Evolutionary conservation across 2,329 filamentous ascomycete species (phyloP).

Genomic region (Paramyrothecium sp.): DNA sequence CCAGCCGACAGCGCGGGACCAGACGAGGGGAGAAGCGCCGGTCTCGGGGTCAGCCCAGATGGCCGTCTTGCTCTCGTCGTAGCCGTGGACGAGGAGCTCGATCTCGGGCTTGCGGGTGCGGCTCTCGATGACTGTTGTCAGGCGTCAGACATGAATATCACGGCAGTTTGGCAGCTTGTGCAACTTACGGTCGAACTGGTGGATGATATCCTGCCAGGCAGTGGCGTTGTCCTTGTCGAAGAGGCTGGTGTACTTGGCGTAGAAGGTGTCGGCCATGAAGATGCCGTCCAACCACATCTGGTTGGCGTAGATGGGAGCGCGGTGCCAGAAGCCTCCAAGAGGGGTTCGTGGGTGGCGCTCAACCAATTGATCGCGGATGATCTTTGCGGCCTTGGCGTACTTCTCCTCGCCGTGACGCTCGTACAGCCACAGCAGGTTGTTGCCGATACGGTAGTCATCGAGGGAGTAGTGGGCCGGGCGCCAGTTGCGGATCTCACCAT

Average conservation of each 20-base stretch:
- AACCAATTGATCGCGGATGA: slow-evolving; percentile 40
- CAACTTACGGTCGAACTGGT: slow-evolving; percentile 34
- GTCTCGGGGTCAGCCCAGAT: slow-evolving; percentile 50
- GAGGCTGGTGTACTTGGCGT: slow-evolving; percentile 34
- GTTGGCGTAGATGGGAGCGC: slow-evolving; percentile 42
- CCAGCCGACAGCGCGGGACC: slow-evolving; percentile 55
- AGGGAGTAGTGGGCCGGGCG: slow-evolving; percentile 46
- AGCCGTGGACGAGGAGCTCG: slow-evolving; percentile 51
- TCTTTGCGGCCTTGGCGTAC: slow-evolving; percentile 46
- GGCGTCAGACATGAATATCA: too few relatives aligned
- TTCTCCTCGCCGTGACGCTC: slow-evolving; percentile 42
- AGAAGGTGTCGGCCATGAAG: slow-evolving; percentile 47
- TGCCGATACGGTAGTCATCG: slow-evolving; percentile 52
- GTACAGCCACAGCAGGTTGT: slow-evolving; percentile 50
- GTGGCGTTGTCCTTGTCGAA: slow-evolving; percentile 35
- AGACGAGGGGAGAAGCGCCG: slow-evolving; percentile 50
- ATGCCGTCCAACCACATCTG: slow-evolving; percentile 61
- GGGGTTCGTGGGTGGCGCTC: slow-evolving; percentile 48
- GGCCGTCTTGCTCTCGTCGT: slow-evolving; percentile 46
- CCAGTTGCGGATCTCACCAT: slow-evolving; percentile 45
- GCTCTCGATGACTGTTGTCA: slow-evolving; percentile 32
- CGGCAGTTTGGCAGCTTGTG: too few relatives aligned
- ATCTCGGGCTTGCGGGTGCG: slow-evolving; percentile 34
- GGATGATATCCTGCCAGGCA: slow-evolving; percentile 41
- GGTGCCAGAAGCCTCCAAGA: slow-evolving; percentile 54